These are phyloP conservation scores for Talaromyces stipitatus DNA, from an alignment of 495 filamentous ascomycete species.

Conservation along the genomic window DNA sequence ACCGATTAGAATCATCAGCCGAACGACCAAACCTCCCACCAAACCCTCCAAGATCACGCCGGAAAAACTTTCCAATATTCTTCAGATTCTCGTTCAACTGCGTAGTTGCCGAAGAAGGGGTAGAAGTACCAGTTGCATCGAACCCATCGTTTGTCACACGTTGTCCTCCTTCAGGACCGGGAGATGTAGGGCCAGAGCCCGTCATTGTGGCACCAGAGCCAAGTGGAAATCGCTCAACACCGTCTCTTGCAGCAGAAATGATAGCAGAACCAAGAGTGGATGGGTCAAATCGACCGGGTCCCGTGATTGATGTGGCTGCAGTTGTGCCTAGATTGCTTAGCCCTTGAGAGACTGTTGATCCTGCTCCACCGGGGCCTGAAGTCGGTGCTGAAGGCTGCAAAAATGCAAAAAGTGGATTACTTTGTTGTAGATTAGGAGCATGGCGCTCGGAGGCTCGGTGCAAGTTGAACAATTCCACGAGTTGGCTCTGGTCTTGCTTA, in stretches of 20 bases:
- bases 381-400: conserved; percentile 26
- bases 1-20: conserved; percentile 22
- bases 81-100: conserved; percentile 86
- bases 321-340: conserved; percentile 24
- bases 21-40: conserved; percentile 59
- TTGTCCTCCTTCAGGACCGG: not conserved
- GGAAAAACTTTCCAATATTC: conserved; percentile 95
- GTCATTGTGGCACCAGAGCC: conserved; percentile 14
- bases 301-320: conserved; percentile 33
- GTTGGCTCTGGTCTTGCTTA: conserved; percentile 69
- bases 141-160: not conserved
- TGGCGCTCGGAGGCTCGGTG: conserved; percentile 59
- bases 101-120: conserved; percentile 30
- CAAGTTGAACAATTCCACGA: conserved; percentile 83
- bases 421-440: conserved; percentile 33
- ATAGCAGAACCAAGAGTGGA: conserved; percentile 59
- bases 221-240: conserved; percentile 69
- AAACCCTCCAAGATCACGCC: conserved; percentile 77
- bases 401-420: conserved; percentile 33
- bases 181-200: conserved; percentile 14
- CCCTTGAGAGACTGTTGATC: conserved; percentile 29
- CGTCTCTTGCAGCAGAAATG: conserved; percentile 82
- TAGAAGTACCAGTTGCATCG: conserved; percentile 12
- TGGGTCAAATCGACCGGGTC: conserved; percentile 63
- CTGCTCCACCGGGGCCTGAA: conserved; percentile 19